Base-by-base conservation (phyloP, 352 stramenopile genomes). In the Blastocystis sp. region DNA sequence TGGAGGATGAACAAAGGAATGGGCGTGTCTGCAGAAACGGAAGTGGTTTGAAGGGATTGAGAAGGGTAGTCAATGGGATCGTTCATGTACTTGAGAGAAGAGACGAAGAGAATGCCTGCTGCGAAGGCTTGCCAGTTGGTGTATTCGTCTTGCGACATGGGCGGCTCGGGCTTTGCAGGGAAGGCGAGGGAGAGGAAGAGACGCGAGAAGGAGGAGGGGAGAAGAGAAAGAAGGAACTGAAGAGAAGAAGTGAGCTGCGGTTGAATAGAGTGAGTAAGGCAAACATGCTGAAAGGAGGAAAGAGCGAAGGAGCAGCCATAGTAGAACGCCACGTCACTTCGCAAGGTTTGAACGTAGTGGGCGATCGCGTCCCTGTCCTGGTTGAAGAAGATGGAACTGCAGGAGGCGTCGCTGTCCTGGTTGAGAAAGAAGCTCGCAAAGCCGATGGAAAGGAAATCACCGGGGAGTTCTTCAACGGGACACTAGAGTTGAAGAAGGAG, bases 391-490 rank as follows among this genome's bases (percentile, higher is more conserved):
- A 38, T 38, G 17, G 64, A 38, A 71, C 24, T 52, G 40, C 17
- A 3, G 17, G 14, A 21, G 43, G 64, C 7, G 10, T 34, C 10
- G 1, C 64, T 48, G 1, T 38, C 21, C 14, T 81, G 42, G 9
- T 63, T 57, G 4, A 63, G 6, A 17, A 21, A 11, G 10, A 48
- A 65, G 14, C 48, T 34, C 3, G 66, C 34, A 21, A 65, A 65
- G 17, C 71, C 71, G 6, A 48, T 14, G n/a, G 71, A 45, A 1
- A 81, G 71, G 24, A 81, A 34, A 57, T 66, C 6, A 6, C 71
- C 71, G 28, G 43, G 48, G 24, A 57, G 38, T 40, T 64, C 54
- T 21, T 81, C 71, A 21, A 81, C 71, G 19, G 71, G 71, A 34
- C 64, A 71, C 64, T 71, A 71, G 2, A 19, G 34, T 52, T 3